These are phyloP conservation scores for Inga leiocalycina DNA, from an alignment of 306 rosid genomes.

Conservation along the genomic window DNA sequence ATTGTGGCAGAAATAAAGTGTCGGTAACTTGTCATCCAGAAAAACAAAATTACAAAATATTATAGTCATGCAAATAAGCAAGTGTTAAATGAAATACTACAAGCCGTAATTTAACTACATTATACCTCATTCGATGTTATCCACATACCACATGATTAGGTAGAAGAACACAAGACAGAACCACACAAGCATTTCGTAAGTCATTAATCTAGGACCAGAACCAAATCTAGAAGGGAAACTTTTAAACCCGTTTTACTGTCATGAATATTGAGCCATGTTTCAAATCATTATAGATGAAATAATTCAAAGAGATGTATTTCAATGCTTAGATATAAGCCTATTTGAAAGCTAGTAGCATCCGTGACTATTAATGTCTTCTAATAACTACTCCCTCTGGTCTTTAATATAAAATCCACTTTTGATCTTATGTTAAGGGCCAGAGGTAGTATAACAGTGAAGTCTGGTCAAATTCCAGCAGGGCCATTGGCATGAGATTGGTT, in stretches of 20 bases:
- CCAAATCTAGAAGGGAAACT: neutral
- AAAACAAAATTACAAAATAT: neutral
- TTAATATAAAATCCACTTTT: too few species aligned
- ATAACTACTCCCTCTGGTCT: neutral
- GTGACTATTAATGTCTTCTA: neutral
- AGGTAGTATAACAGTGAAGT: neutral
- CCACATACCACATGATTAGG: slow-evolving; percentile 9
- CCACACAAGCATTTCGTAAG: neutral
- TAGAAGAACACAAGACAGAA: neutral
- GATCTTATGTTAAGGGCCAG: too few species aligned
- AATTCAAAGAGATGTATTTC: neutral
- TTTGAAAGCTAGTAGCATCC: neutral
- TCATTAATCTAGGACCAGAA: neutral
- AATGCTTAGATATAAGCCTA: neutral
- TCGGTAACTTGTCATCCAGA: neutral
- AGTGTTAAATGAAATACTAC: neutral
- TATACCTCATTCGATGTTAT: neutral
- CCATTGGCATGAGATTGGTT: neutral
- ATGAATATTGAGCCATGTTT: slow-evolving; percentile 6
- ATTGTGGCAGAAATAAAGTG: neutral
- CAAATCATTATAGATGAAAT: slow-evolving; percentile 4
- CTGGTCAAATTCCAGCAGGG: neutral
- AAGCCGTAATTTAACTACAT: neutral
- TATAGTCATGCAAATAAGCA: neutral
- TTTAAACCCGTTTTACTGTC: neutral